These are phyloP conservation scores for Russula olivacea DNA, from an alignment of 768 basidiomycete genomes.

Conservation along the genomic window DNA sequence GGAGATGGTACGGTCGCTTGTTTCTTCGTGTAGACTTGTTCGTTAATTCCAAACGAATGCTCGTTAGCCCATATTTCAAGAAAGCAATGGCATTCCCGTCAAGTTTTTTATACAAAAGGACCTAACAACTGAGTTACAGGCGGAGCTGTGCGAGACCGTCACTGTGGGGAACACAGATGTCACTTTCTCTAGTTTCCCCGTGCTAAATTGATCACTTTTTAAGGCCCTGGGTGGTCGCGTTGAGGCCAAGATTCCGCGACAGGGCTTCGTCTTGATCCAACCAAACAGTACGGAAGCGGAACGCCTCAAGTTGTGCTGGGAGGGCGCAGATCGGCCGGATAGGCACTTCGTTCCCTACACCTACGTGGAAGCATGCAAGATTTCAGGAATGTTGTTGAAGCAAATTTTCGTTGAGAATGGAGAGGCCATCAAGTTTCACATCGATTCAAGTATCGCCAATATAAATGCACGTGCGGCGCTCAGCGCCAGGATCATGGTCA, in stretches of 20 bases:
- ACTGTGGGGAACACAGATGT: conserved; percentile 40
- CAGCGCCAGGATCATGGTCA: conserved; percentile 64
- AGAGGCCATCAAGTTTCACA: conserved; percentile 65
- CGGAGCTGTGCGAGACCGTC: conserved; percentile 68
- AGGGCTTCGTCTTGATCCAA: conserved; percentile 68
- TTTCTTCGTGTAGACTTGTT: background rate
- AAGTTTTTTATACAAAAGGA: conserved; percentile 87
- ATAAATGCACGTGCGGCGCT: conserved; percentile 63
- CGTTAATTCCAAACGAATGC: background rate
- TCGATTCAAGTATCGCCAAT: conserved; percentile 76
- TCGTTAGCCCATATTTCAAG: conserved; percentile 65
- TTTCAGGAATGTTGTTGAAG: conserved; percentile 63
- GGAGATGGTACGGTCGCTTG: conserved; percentile 18
- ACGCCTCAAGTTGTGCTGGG: conserved; percentile 72
- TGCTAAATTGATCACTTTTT: conserved; percentile 5
- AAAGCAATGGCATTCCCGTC: conserved; percentile 56
- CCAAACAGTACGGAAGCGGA: conserved; percentile 64
- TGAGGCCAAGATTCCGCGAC: conserved; percentile 70
- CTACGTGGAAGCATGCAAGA: conserved; percentile 79
- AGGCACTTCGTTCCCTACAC: conserved; percentile 76
- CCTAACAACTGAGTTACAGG: conserved; percentile 58
- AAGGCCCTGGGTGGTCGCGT: conserved; percentile 73
- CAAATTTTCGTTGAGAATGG: conserved; percentile 71
- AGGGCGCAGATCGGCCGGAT: conserved; percentile 60
- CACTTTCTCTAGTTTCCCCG: background rate